A percentile compares a stretch with the other conserved stretches of the same genome.
These are phyloP conservation scores for Rhazya stricta DNA, from an alignment of 257 asterid species.

Conservation along the genomic window DNA sequence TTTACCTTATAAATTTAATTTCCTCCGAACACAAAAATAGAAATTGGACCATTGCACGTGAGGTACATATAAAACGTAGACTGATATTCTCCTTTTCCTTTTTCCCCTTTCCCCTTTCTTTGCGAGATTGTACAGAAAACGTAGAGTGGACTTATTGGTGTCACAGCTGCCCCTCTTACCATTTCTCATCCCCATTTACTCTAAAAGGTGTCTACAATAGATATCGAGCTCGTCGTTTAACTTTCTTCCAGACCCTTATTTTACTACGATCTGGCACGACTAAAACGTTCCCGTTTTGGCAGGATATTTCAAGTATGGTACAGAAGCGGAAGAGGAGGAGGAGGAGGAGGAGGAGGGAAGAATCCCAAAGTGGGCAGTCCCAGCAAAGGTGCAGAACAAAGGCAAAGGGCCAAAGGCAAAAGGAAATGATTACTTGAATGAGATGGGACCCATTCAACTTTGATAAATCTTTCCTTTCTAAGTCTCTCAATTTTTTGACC, in stretches of 20 bases:
- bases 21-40: too few relatives aligned
- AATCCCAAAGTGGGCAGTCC: slow-evolving; percentile 9
- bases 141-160: slow-evolving; percentile 7
- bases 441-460: slow-evolving; percentile 33
- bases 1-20: background rate
- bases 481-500: slow-evolving; percentile 49
- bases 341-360: background rate
- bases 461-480: slow-evolving; percentile 37
- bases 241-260: too few relatives aligned
- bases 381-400: slow-evolving; percentile 30
- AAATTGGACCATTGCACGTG: background rate
- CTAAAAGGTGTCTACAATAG: slow-evolving; percentile 15
- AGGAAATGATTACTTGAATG: slow-evolving; percentile 56
- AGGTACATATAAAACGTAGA: background rate
- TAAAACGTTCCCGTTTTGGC: too few relatives aligned
- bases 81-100: slow-evolving; percentile 1
- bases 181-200: slow-evolving; percentile 9
- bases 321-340: too few relatives aligned
- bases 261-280: too few relatives aligned
- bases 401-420: slow-evolving; percentile 51
- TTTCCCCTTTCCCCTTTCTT: background rate
- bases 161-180: slow-evolving; percentile 15
- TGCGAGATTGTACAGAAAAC: background rate
- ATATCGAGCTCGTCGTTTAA: too few relatives aligned
- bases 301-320: too few relatives aligned